phyloP scores from a whole-genome alignment of 345 rosid species.

The Lepidium aucheri region DNA sequence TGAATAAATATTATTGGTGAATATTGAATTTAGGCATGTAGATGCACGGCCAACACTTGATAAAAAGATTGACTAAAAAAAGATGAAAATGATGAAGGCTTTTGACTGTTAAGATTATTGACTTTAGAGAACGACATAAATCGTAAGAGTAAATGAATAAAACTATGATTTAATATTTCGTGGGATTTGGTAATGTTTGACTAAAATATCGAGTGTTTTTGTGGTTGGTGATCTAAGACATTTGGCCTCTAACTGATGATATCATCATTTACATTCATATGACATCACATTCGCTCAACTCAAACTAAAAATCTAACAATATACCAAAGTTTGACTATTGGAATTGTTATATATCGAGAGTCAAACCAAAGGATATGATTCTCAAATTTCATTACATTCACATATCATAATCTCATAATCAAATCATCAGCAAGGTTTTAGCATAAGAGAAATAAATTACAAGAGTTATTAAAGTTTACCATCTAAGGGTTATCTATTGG shows the following conservation, averaged over 20 bases:
- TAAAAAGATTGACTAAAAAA: conserved; percentile 2
- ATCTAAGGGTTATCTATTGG: background rate
- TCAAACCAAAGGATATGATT: background rate
- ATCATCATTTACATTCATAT: background rate
- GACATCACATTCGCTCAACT: background rate
- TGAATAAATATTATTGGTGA: background rate
- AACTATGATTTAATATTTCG: no score
- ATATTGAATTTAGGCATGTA: background rate
- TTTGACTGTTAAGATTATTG: conserved; percentile 5
- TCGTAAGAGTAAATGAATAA: background rate
- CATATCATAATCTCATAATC: background rate
- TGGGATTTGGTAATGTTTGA: conserved; percentile 9
- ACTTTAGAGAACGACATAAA: background rate
- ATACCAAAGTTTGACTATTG: conserved; percentile 7
- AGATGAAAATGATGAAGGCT: background rate
- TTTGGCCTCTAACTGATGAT: background rate
- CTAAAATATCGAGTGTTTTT: conserved; percentile 5
- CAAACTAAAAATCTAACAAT: conserved; percentile 6
- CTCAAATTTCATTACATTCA: background rate
- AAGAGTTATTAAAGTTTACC: conserved; percentile 4
- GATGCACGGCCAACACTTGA: conserved; percentile 19
- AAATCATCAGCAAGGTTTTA: background rate
- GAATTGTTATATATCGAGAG: background rate
- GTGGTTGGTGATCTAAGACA: conserved; percentile 13
- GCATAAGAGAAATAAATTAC: background rate